Evolutionary conservation across 2,329 filamentous ascomycete genomes (phyloP), one percentile per base, ranked within the genome.

Genomic region (Ramichloridium luteum): DNA sequence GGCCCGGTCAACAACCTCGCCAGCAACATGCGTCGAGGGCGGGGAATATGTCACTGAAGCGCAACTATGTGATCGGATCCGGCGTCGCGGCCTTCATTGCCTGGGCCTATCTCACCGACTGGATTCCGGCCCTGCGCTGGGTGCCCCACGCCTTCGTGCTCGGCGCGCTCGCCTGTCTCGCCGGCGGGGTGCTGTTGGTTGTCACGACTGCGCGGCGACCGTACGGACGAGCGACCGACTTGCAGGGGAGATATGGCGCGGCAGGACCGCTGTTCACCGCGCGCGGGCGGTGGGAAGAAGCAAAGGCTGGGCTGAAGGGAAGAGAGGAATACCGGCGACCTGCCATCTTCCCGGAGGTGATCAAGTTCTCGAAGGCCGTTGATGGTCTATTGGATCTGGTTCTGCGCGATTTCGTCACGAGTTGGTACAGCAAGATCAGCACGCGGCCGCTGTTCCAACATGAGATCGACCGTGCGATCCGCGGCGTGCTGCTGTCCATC

Each of bases 371-470:
- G 9, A 72, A 77, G 46, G 80, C 79, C 27, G 62, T 96, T 42
- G 84, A 94, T 57, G 70, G 75, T 31, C 60, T 96, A 17, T 68
- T 98, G 27, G 72, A 77, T 30, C 63, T 85, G 31, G 72, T 93
- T 31, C 59, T 84, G 41, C 72, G 81, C 41, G 84, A 94, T 54
- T 94, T 93, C 53, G 74, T 98, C 35, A 73, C 70, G 36, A 78
- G 77, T 28, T 98, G 90, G 90, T 96, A 94, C 56, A 70, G 68
- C 17, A 72, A 75, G 49, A 94, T 98, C 51, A 93, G 83, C 60
- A 70, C 67, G 40, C 84, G 79, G 48, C 74, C 78, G 2, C 69
- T 72, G 0, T 98, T 98, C 48, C 66, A 78, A 35, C 80, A 93
- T 54, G 80, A 93, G 58, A 78, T 96, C 36, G 88, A 98, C 56